These are phyloP conservation scores for Salvia splendens DNA, from an alignment of 257 asterid species.

Conservation along the genomic window DNA sequence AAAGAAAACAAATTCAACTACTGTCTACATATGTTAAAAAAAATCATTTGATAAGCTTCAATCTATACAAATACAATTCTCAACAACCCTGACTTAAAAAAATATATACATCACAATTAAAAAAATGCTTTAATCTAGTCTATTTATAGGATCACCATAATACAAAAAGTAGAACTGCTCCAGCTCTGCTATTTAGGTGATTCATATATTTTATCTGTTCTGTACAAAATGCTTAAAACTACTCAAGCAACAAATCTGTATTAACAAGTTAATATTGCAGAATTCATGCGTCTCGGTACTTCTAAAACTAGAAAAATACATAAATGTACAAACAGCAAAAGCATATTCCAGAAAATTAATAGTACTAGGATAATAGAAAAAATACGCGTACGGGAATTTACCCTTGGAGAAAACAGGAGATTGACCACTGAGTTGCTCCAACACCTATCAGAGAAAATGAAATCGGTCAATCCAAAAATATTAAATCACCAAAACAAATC, in stretches of 20 bases:
- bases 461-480: background rate
- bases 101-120: background rate
- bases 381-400: background rate
- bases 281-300: background rate
- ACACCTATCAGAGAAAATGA: constrained; percentile 24
- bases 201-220: too few species aligned
- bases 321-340: too few species aligned
- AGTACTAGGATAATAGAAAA: background rate
- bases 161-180: background rate
- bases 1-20: constrained; percentile 1
- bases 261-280: background rate
- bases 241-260: background rate
- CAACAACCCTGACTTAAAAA: too few species aligned
- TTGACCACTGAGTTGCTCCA: constrained; percentile 54
- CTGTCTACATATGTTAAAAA: background rate
- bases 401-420: constrained; percentile 52
- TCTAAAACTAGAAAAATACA: background rate
- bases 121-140: background rate
- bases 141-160: background rate
- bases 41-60: too few species aligned
- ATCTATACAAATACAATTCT: too few species aligned
- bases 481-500: background rate
- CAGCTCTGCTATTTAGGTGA: too few species aligned
- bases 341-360: too few species aligned
- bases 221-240: background rate